Conservation (phyloP, 2,329 filamentous ascomycete species). For the Venturiaceae sp. region DNA sequence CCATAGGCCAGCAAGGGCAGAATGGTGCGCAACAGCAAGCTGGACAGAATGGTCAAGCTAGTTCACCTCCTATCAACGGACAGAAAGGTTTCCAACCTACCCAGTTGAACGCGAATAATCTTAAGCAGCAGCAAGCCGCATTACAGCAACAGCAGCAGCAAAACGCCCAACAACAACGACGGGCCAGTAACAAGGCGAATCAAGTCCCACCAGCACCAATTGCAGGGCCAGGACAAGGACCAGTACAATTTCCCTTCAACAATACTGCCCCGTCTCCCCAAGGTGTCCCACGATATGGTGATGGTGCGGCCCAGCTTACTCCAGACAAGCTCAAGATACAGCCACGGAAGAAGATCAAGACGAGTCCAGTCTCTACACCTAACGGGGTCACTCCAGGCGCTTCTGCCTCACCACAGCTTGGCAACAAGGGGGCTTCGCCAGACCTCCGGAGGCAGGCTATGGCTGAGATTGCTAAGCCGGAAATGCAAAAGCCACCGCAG, state of each 20-base stretch:
- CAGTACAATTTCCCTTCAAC: constrained; percentile 1
- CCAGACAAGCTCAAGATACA: constrained; percentile 8
- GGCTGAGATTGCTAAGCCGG: not conserved
- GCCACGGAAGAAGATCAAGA: constrained; percentile 7
- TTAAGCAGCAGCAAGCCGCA: no score
- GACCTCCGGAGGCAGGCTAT: not conserved
- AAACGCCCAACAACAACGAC: not conserved
- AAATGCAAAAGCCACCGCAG: not conserved
- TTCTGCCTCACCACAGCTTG: not conserved
- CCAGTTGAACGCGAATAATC: constrained; percentile 5
- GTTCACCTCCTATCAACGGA: not conserved
- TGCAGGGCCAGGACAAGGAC: not conserved
- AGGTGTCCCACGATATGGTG: constrained; percentile 7
- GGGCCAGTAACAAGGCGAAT: not conserved
- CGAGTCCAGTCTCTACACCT: not conserved
- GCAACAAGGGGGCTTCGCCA: constrained; percentile 1
- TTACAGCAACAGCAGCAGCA: constrained; percentile 5
- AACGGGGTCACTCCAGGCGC: not conserved
- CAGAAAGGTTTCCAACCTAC: not conserved
- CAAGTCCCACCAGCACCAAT: constrained; percentile 8
- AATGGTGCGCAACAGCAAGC: not conserved
- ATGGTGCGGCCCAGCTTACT: not conserved
- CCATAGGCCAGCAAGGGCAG: not conserved
- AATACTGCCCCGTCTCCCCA: not conserved
- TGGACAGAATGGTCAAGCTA: not conserved